Conservation (phyloP, 1,284 basidiomycete species). For the Ceratobasidium theobromae region DNA sequence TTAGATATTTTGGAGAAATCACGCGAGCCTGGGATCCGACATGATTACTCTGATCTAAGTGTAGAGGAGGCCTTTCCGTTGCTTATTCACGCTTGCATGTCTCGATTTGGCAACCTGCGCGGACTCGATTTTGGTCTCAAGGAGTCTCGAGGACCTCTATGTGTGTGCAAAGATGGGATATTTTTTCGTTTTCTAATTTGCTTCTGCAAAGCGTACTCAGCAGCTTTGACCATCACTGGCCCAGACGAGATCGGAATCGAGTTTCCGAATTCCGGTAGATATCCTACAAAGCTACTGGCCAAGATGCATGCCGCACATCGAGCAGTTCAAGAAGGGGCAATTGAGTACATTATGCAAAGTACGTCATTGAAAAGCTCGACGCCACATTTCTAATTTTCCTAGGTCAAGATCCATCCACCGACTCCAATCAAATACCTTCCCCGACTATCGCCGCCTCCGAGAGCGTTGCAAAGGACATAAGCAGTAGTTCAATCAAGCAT, state of each 20-base stretch:
- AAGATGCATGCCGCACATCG: slow-evolving; percentile 14
- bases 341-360: slow-evolving; percentile 16
- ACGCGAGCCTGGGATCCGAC: background rate
- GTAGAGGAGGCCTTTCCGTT: slow-evolving; percentile 12
- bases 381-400: background rate
- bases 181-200: background rate
- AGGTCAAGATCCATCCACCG: background rate
- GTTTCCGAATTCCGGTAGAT: slow-evolving; percentile 2
- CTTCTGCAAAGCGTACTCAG: slow-evolving; percentile 1
- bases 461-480: background rate
- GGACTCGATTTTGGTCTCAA: background rate
- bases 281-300: background rate
- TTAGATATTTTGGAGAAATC: background rate
- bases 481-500: too few species aligned
- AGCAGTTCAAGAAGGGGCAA: slow-evolving; percentile 7
- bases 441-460: background rate
- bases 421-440: background rate
- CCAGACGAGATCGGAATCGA: slow-evolving; percentile 28
- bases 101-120: slow-evolving; percentile 1
- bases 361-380: background rate
- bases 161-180: background rate
- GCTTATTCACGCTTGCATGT: background rate
- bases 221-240: slow-evolving; percentile 15
- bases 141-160: background rate
- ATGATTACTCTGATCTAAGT: background rate